Evolutionary conservation across 306 rosid species (phyloP).

Genomic region (Cicer pinnatifidum): DNA sequence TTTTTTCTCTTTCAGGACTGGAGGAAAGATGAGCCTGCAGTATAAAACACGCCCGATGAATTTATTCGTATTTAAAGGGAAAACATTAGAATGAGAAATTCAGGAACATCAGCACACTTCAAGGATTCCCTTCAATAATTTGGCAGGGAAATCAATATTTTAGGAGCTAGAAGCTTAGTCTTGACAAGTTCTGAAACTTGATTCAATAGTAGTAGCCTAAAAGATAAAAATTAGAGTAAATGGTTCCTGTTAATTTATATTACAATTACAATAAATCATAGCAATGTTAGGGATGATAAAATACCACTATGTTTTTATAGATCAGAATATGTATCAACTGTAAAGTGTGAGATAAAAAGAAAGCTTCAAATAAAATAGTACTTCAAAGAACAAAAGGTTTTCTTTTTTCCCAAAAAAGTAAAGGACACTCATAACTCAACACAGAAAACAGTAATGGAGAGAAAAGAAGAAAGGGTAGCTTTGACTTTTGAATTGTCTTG

Average conservation of each 20-base stretch:
- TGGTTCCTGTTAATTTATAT: conserved; percentile 28
- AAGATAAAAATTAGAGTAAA: conserved; percentile 21
- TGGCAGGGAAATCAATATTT: no score
- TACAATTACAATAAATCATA: neutral
- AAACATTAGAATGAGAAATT: no score
- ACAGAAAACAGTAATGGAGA: neutral
- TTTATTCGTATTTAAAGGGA: no score
- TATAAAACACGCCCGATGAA: no score
- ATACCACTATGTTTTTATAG: neutral
- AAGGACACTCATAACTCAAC: no score
- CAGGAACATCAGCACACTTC: no score
- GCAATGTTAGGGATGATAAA: conserved; percentile 17
- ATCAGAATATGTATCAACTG: conserved; percentile 2
- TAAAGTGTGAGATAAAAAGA: conserved; percentile 8
- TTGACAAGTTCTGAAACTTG: no score
- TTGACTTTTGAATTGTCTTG: neutral
- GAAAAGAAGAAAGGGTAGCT: neutral
- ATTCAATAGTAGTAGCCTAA: conserved; percentile 54
- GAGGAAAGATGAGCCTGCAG: no score
- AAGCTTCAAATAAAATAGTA: conserved; percentile 26
- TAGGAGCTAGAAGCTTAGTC: no score
- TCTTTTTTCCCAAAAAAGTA: no score
- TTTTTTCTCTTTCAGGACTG: no score
- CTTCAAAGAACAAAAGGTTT: neutral
- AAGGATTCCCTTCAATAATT: no score